Conservation (phyloP, 768 basidiomycete species). For the Hygrophoropsis aurantiaca region DNA sequence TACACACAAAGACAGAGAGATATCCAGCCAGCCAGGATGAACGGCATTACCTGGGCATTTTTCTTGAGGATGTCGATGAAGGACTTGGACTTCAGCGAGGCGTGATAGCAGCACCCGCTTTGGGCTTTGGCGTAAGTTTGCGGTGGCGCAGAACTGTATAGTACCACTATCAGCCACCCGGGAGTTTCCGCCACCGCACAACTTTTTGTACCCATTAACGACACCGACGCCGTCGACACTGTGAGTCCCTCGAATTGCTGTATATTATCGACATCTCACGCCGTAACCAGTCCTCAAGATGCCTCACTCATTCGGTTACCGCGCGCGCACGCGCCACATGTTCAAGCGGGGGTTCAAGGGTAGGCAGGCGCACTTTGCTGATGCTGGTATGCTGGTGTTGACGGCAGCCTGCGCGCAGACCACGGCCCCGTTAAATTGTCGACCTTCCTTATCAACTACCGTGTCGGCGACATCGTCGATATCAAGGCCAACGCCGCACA, state of each 20-base stretch:
- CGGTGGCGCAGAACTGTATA: constrained; percentile 62
- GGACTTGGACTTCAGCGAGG: no score
- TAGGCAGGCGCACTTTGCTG: constrained; percentile 37
- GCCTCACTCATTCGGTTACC: constrained; percentile 99
- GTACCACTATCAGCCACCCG: constrained; percentile 63
- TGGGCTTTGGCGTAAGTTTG: constrained; percentile 35
- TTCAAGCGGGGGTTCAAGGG: constrained; percentile 99
- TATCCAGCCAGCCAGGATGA: no score
- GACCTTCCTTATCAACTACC: constrained; percentile 91
- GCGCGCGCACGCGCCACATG: constrained; percentile 99
- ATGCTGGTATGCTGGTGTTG: constrained; percentile 7
- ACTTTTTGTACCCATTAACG: constrained; percentile 42
- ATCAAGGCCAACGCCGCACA: constrained; percentile 99
- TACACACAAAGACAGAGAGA: constrained; percentile 10
- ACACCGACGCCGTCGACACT: constrained; percentile 47
- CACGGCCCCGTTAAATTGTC: constrained; percentile 89
- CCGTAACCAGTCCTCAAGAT: constrained; percentile 64
- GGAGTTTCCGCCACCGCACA: constrained; percentile 45
- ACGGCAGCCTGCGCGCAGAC: constrained; percentile 51
- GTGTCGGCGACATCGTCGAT: constrained; percentile 97
- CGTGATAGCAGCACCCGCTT: no score
- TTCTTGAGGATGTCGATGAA: constrained; percentile 58
- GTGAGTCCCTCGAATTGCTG: constrained; percentile 37
- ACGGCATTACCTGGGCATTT: constrained; percentile 80
- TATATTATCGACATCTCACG: constrained; percentile 12